Percentiles rank a stretch among this genome's conserved stretches.
Conservation (phyloP, 2,329 filamentous ascomycete species). For the Pestalotiopsis sp. region DNA sequence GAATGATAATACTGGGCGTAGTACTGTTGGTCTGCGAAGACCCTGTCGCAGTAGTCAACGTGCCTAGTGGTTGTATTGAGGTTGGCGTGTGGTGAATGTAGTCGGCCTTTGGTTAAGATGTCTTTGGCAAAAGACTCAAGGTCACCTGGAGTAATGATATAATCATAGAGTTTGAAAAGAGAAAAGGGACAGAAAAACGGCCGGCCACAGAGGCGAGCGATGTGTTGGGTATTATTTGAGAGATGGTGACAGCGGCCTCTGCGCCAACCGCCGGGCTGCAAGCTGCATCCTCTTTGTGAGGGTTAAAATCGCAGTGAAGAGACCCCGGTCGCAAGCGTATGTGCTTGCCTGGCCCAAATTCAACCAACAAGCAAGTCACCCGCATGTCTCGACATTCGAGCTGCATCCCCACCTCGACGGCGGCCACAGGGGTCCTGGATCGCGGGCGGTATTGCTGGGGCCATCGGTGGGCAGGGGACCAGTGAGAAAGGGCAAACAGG, state of each 20-base stretch:
- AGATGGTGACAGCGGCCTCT: neutral
- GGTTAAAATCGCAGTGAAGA: neutral
- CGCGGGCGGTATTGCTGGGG: slow-evolving; percentile 29
- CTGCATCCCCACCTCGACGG: neutral
- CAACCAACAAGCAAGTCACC: neutral
- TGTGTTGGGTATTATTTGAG: slow-evolving; percentile 14
- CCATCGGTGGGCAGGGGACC: slow-evolving; percentile 20
- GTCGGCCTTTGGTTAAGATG: neutral
- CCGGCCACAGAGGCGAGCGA: slow-evolving; percentile 5
- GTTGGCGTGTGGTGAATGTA: neutral
- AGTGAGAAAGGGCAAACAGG: slow-evolving; percentile 29
- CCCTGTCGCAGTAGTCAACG: neutral
- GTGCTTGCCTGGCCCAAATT: neutral
- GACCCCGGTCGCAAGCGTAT: too few relatives aligned
- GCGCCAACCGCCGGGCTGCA: slow-evolving; percentile 15
- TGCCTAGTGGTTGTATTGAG: neutral
- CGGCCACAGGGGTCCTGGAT: neutral
- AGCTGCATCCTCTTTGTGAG: slow-evolving; percentile 3
- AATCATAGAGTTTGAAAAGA: neutral
- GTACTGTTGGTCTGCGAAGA: neutral
- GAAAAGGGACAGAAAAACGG: slow-evolving; percentile 12
- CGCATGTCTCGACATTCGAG: slow-evolving; percentile 6
- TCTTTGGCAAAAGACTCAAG: neutral
- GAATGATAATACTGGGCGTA: neutral
- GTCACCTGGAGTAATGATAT: neutral